Evolutionary conservation across 495 filamentous ascomycete genomes (phyloP).

Genomic region (Usnea hakonensis): DNA sequence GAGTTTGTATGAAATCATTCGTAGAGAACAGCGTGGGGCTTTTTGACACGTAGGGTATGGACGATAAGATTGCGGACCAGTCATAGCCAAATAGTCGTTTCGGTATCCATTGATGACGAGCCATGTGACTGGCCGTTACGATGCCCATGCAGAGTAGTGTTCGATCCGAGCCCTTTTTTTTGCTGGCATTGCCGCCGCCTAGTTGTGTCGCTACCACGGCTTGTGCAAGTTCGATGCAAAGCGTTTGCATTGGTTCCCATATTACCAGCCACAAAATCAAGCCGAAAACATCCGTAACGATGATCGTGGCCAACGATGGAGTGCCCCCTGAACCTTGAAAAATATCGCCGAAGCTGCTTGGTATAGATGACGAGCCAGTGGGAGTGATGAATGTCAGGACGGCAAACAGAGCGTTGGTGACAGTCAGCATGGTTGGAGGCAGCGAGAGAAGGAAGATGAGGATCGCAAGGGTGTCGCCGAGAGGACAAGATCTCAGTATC

Average conservation of each 20-base stretch:
- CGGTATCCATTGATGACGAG: conserved; percentile 42
- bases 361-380: conserved; percentile 42
- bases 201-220: conserved; percentile 91
- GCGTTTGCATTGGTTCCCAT: conserved; percentile 79
- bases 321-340: conserved; percentile 64
- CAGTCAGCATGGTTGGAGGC: conserved; percentile 81
- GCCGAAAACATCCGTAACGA: conserved; percentile 74
- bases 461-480: conserved; percentile 94
- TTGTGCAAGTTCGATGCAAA: conserved; percentile 89
- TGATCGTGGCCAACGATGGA: conserved; percentile 69
- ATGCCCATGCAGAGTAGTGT: conserved; percentile 73
- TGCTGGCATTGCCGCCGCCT: conserved; percentile 73
- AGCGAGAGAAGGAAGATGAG: conserved; percentile 95
- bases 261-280: conserved; percentile 82
- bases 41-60: conserved; percentile 21
- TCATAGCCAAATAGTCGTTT: conserved; percentile 25
- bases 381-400: conserved; percentile 88
- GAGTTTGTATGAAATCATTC: conserved; percentile 14
- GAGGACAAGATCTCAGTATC: conserved; percentile 81
- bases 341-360: conserved; percentile 60
- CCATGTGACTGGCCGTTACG: conserved; percentile 60
- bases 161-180: conserved; percentile 65
- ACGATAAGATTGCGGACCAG: conserved; percentile 23
- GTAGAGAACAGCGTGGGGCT: conserved; percentile 11
- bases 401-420: conserved; percentile 90